Percentiles rank a stretch among this genome's conserved stretches.
These are phyloP conservation scores for Gynandropsis gynandra DNA, from an alignment of 345 rosid species.

Conservation along the genomic window DNA sequence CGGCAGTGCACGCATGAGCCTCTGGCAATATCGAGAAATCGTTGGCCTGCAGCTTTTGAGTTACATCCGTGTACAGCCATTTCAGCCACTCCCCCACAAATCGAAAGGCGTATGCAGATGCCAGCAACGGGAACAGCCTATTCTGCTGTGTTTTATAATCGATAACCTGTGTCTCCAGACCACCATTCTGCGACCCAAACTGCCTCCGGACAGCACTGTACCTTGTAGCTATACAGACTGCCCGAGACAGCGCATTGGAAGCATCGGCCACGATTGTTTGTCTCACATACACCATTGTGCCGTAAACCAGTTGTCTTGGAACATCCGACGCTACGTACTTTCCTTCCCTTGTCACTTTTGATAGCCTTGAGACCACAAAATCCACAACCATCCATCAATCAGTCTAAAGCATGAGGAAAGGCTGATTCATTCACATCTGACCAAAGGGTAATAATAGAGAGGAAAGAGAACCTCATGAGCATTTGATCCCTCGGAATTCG, in stretches of 20 bases:
- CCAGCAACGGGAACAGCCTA: constrained; percentile 95
- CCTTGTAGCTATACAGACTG: constrained; percentile 96
- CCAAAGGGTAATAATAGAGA: constrained; percentile 5
- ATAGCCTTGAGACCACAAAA: constrained; percentile 42
- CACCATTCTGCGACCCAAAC: constrained; percentile 69
- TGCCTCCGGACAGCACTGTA: constrained; percentile 96
- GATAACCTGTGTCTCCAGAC: constrained; percentile 91
- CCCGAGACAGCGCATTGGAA: constrained; percentile 74
- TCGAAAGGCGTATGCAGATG: constrained; percentile 98
- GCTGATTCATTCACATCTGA: neutral
- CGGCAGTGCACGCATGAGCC: constrained; percentile 99
- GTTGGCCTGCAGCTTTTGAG: constrained; percentile 69
- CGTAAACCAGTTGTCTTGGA: constrained; percentile 84
- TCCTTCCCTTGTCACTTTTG: constrained; percentile 89
- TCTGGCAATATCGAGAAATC: constrained; percentile 95
- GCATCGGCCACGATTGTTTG: constrained; percentile 88
- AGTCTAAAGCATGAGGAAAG: neutral
- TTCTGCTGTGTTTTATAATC: constrained; percentile 95
- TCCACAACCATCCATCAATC: constrained; percentile 13
- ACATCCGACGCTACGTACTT: constrained; percentile 69
- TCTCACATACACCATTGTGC: constrained; percentile 92
- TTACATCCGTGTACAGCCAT: constrained; percentile 89
- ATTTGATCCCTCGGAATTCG: constrained; percentile 92
- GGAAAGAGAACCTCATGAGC: constrained; percentile 77
- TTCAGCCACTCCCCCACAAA: constrained; percentile 98